These are phyloP conservation scores for Triticum dicoccoides DNA, from an alignment of 176 grass and related monocot genomes.

Conservation along the genomic window DNA sequence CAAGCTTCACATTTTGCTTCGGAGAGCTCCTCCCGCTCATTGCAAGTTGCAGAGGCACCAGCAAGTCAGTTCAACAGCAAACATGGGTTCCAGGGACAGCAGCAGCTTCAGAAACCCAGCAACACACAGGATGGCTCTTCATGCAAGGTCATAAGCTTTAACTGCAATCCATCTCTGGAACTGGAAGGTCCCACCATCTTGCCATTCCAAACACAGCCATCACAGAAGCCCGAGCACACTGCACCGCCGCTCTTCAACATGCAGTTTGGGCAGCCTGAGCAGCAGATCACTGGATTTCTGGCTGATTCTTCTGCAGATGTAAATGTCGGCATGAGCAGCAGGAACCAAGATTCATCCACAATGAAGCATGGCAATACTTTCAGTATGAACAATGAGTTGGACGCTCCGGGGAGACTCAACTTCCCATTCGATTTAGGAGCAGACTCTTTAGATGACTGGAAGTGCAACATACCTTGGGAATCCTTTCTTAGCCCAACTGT, in stretches of 20 bases:
- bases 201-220: slow-evolving; percentile 41
- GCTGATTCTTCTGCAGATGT: slow-evolving; percentile 38
- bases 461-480: slow-evolving; percentile 67
- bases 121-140: slow-evolving; percentile 40
- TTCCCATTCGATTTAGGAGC: slow-evolving; percentile 62
- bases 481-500: slow-evolving; percentile 56
- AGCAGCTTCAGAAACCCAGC: slow-evolving; percentile 15
- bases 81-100: slow-evolving; percentile 43
- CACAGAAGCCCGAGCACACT: slow-evolving; percentile 25
- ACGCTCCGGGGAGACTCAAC: slow-evolving; percentile 19
- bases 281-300: slow-evolving; percentile 47
- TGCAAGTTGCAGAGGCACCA: slow-evolving; percentile 41
- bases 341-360: slow-evolving; percentile 20
- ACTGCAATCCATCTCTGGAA: slow-evolving; percentile 36
- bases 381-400: slow-evolving; percentile 47
- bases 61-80: slow-evolving; percentile 35
- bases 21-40: slow-evolving; percentile 46
- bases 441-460: slow-evolving; percentile 79
- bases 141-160: slow-evolving; percentile 53
- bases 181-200: slow-evolving; percentile 32
- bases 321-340: slow-evolving; percentile 20
- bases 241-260: slow-evolving; percentile 45
- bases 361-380: slow-evolving; percentile 28
- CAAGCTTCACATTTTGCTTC: slow-evolving; percentile 46
- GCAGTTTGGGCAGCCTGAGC: slow-evolving; percentile 52